A percentile compares a stretch with the other conserved stretches of the same genome.
phyloP scores from a whole-genome alignment of 2,329 filamentous ascomycete genomes.

The Aspergillus costaricaensis region DNA sequence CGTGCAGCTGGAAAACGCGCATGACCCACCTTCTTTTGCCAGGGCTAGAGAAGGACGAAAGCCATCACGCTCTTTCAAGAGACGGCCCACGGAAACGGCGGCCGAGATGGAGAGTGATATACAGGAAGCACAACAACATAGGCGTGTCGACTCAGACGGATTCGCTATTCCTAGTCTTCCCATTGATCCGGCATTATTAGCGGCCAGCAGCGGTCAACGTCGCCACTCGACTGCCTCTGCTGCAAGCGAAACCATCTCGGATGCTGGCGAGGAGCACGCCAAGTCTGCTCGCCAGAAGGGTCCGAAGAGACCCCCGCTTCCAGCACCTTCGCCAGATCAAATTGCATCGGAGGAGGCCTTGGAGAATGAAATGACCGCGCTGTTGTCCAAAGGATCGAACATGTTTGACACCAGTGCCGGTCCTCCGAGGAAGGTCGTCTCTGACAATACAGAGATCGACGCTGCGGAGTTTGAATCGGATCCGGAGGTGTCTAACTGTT shows the following conservation, averaged over 20 bases:
- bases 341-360: constrained; percentile 61
- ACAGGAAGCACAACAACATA: constrained; percentile 36
- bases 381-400: constrained; percentile 53
- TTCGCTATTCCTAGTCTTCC: constrained; percentile 63
- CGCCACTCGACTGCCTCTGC: constrained; percentile 24
- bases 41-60: constrained; percentile 58
- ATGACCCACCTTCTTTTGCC: constrained; percentile 81
- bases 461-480: constrained; percentile 88
- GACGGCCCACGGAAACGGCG: constrained; percentile 37
- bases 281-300: constrained; percentile 35
- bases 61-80: constrained; percentile 48
- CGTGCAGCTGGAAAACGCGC: constrained; percentile 61
- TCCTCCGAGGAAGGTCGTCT: constrained; percentile 51
- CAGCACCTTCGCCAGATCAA: constrained; percentile 61
- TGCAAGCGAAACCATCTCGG: constrained; percentile 26
- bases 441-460: constrained; percentile 60
- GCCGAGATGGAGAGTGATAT: constrained; percentile 51
- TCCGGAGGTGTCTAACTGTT: constrained; percentile 78
- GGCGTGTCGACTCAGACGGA: constrained; percentile 64
- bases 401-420: constrained; percentile 34
- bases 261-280: constrained; percentile 20
- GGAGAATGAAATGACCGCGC: constrained; percentile 69
- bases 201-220: constrained; percentile 21
- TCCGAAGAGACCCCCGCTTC: constrained; percentile 36
- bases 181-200: constrained; percentile 47